phyloP scores from a whole-genome alignment of 2,329 filamentous ascomycete species.

The Davidsoniella australis region DNA sequence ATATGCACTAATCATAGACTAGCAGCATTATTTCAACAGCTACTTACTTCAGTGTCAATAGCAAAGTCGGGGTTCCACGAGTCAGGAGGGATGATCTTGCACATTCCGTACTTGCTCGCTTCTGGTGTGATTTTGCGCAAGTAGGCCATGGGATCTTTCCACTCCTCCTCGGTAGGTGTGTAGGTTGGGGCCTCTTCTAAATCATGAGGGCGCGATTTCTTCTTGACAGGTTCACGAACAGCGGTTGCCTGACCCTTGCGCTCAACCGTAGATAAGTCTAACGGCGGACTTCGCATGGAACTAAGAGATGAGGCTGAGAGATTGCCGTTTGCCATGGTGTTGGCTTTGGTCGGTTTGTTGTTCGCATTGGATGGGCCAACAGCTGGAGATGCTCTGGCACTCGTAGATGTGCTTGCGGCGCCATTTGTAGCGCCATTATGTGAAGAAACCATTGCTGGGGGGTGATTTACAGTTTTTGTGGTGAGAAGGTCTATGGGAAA shows the following conservation, averaged over 20 bases:
- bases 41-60: constrained; percentile 77
- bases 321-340: constrained; percentile 20
- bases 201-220: constrained; percentile 63
- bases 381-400: constrained; percentile 35
- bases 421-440: constrained; percentile 19
- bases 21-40: background rate
- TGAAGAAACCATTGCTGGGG: constrained; percentile 8
- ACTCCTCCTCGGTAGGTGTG: constrained; percentile 80
- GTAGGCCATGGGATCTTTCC: constrained; percentile 84
- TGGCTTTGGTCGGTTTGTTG: constrained; percentile 29
- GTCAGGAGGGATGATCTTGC: constrained; percentile 88
- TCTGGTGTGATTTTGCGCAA: constrained; percentile 82
- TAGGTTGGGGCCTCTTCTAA: constrained; percentile 84
- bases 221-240: constrained; percentile 58
- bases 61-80: constrained; percentile 90
- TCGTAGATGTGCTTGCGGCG: constrained; percentile 24
- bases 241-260: constrained; percentile 69
- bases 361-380: constrained; percentile 20
- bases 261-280: constrained; percentile 83
- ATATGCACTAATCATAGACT: background rate
- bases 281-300: constrained; percentile 39
- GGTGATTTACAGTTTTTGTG: background rate
- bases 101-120: constrained; percentile 74
- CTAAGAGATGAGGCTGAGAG: constrained; percentile 34
- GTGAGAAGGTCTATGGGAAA: background rate